A percentile compares a stretch with the other conserved stretches of the same genome.
These are phyloP conservation scores for Mangifera indica DNA, from an alignment of 345 rosid genomes.

Conservation along the genomic window DNA sequence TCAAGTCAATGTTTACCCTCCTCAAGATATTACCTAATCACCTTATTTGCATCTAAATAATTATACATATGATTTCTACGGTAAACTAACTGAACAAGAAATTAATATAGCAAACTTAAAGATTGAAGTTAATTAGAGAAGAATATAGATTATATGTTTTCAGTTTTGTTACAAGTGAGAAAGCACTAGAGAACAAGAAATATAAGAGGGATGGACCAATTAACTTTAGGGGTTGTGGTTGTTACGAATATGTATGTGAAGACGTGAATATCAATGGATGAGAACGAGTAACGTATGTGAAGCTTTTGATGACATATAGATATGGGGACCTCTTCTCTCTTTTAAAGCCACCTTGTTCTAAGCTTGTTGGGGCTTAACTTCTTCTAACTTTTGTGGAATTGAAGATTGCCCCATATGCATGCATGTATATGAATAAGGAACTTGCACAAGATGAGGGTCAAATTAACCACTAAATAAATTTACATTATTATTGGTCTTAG, in stretches of 20 bases:
- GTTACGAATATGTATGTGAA: slow-evolving; percentile 26
- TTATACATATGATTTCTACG: no score
- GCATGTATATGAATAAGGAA: not conserved
- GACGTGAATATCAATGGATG: slow-evolving; percentile 43
- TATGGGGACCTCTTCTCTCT: slow-evolving; percentile 48
- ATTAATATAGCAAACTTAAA: no score
- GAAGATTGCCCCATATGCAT: slow-evolving; percentile 55
- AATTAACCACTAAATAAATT: not conserved
- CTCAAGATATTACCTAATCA: no score
- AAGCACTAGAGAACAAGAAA: not conserved
- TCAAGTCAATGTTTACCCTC: no score
- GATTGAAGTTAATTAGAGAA: not conserved
- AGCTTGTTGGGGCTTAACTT: slow-evolving; percentile 43
- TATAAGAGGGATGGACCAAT: slow-evolving; percentile 18
- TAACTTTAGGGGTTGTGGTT: slow-evolving; percentile 25
- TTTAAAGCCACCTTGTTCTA: slow-evolving; percentile 22
- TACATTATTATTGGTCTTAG: no score
- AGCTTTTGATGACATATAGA: slow-evolving; percentile 30
- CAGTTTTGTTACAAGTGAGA: not conserved
- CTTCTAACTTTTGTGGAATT: slow-evolving; percentile 72
- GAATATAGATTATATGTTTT: not conserved
- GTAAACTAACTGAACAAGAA: no score
- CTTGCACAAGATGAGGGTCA: slow-evolving; percentile 18
- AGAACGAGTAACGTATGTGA: slow-evolving; percentile 41
- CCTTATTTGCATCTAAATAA: no score